Percentiles rank a stretch among this genome's conserved stretches.
Evolutionary conservation across 2,329 filamentous ascomycete genomes (phyloP).

Genomic region (Colletotrichum karsti): DNA sequence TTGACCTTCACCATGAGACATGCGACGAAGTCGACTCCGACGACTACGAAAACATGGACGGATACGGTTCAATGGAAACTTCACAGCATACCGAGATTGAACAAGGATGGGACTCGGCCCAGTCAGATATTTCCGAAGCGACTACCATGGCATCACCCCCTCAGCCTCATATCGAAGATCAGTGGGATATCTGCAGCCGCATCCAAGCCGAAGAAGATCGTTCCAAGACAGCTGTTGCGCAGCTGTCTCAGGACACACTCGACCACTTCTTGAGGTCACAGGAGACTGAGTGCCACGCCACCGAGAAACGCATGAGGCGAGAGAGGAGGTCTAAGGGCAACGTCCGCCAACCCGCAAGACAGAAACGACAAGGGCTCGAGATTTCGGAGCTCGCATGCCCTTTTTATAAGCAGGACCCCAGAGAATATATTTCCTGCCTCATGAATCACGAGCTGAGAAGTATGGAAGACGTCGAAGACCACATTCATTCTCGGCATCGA

Average conservation of each 20-base stretch:
- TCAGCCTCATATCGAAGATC: not conserved
- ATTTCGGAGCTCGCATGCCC: not conserved
- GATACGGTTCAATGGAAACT: not conserved
- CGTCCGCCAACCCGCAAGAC: not conserved
- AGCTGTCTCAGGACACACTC: not conserved
- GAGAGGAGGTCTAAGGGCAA: not conserved
- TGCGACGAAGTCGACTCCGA: not conserved
- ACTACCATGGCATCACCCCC: not conserved
- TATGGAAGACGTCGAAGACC: not conserved
- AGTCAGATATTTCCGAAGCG: not conserved
- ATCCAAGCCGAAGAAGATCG: not conserved
- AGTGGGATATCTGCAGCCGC: not conserved
- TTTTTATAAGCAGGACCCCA: not conserved
- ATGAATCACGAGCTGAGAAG: not conserved
- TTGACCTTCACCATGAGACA: not conserved
- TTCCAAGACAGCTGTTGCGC: too few relatives aligned
- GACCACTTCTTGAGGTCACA: not conserved
- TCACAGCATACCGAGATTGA: not conserved
- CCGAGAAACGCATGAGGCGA: not conserved
- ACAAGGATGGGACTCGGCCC: not conserved
- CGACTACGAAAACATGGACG: not conserved
- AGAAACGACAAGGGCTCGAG: not conserved
- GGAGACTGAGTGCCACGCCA: not conserved
- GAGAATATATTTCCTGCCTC: not conserved
- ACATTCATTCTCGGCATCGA: not conserved